These are phyloP conservation scores for Suillus bovinus DNA, from an alignment of 768 basidiomycete genomes.

Conservation along the genomic window DNA sequence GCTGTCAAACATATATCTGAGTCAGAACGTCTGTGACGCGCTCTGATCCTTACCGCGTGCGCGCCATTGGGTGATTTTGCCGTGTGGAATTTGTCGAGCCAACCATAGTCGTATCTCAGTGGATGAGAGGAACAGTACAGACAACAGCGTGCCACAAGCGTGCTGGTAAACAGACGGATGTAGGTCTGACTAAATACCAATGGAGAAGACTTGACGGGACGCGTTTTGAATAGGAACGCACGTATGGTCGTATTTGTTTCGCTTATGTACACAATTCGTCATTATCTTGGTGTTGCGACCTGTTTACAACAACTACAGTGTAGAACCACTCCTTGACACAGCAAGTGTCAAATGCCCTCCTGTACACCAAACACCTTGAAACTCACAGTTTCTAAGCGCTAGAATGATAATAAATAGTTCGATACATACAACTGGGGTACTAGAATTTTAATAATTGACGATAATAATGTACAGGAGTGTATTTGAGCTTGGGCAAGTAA, in stretches of 20 bases:
- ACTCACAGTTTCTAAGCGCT: neutral
- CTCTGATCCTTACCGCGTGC: slow-evolving; percentile 15
- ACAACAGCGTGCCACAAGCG: neutral
- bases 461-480: neutral
- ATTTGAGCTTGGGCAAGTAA: neutral
- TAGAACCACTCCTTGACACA: neutral
- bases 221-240: slow-evolving; percentile 18
- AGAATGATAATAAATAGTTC: neutral
- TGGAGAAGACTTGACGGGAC: neutral
- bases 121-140: neutral
- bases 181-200: too few species aligned
- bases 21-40: slow-evolving; percentile 4
- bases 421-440: neutral
- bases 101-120: neutral
- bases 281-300: too few species aligned
- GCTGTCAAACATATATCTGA: slow-evolving; percentile 19
- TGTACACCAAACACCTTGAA: neutral
- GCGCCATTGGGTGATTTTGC: slow-evolving; percentile 18
- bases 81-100: slow-evolving; percentile 7
- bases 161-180: neutral
- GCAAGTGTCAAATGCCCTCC: neutral
- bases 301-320: too few species aligned
- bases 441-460: neutral
- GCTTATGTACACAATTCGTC: neutral
- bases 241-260: slow-evolving; percentile 33